Base-by-base conservation (phyloP, 1,139 yeast genomes). In the Lodderomyces theae region DNA sequence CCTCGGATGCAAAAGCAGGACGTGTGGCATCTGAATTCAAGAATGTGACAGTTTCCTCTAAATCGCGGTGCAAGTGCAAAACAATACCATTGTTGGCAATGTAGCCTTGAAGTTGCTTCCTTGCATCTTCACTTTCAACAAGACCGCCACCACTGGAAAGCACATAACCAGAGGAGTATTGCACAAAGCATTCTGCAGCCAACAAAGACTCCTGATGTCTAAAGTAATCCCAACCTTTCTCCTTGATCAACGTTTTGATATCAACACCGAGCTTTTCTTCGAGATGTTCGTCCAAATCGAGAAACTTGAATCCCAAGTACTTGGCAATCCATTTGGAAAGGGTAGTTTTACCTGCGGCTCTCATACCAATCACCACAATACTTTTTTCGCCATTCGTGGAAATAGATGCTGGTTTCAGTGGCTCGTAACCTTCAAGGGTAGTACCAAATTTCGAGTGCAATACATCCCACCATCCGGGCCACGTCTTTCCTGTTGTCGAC, bases 401-500 rank as follows among this genome's bases (percentile, higher is more conserved):
- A 40, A 40, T 38, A 42, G 43, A 22, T 19, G 48, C 51, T 17
- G 50, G 47, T 15, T 50, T 45, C 9, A 61, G 56, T 7, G 60
- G 63, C 53, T 86, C 95, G 53, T 69, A 72, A 18, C 98, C 98
- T 52, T 80, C 83, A 35, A 92, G 63, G 12, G 63, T 60, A 28
- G 79, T 83, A 23, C 80, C 77, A 56, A 92, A 80, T 45, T 73
- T 66, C 42, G 85, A 77, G 56, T 82, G 88, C 48, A 92, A 72
- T 38, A 84, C 76, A 63, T 92, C 99, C 98, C 98, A 92, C 98
- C 98, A 92, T 34, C 97, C 97, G 15, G 99, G 99, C 99, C 99
- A 92, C 0, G 99, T 92, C 68, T 92, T 92, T 44, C 94, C 95
- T 3, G 96, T 94, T 60, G 97, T 88, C 24, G 86, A 76, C 64